Evolutionary conservation across 1,284 basidiomycete genomes (phyloP).

Genomic region (Schizophyllum amplum): DNA sequence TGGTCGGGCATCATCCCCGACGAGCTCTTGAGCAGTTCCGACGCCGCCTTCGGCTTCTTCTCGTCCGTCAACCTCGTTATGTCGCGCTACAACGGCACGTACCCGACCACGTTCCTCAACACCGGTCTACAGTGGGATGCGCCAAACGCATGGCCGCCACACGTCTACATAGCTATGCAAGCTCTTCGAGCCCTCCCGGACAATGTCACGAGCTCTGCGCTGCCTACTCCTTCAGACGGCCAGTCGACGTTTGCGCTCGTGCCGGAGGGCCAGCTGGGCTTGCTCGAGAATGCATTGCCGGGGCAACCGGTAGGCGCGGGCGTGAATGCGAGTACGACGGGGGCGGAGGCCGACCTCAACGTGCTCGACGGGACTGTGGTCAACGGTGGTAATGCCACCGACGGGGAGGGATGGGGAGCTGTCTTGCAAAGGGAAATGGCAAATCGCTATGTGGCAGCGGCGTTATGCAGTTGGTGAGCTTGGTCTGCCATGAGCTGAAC

Average conservation of each 20-base stretch:
- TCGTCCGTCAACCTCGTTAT: slow-evolving; percentile 69
- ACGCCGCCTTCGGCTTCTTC: slow-evolving; percentile 68
- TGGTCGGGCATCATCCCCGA: slow-evolving; percentile 83
- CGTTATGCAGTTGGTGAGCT: slow-evolving; percentile 81
- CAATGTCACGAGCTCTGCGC: slow-evolving; percentile 47
- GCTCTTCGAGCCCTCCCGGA: slow-evolving; percentile 69
- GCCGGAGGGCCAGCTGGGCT: slow-evolving; percentile 66
- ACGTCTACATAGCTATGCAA: slow-evolving; percentile 74
- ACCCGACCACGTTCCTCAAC: slow-evolving; percentile 66
- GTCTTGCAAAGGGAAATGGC: slow-evolving; percentile 64
- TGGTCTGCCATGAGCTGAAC: not conserved
- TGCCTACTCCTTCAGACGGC: slow-evolving; percentile 39
- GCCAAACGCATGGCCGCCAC: slow-evolving; percentile 80
- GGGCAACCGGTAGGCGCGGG: slow-evolving; percentile 49
- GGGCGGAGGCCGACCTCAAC: slow-evolving; percentile 53
- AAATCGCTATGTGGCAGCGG: slow-evolving; percentile 76
- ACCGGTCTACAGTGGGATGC: slow-evolving; percentile 84
- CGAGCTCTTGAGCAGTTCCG: slow-evolving; percentile 49
- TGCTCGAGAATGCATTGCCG: slow-evolving; percentile 60
- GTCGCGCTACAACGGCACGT: slow-evolving; percentile 79
- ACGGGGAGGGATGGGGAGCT: slow-evolving; percentile 60
- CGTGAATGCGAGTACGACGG: slow-evolving; percentile 43
- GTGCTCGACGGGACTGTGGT: slow-evolving; percentile 50
- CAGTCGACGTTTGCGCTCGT: slow-evolving; percentile 62
- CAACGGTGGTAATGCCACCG: slow-evolving; percentile 63